Evolutionary conservation across 371 early-diverging fungal species (phyloP).

Genomic region (Zopfochytrium polystomum): DNA sequence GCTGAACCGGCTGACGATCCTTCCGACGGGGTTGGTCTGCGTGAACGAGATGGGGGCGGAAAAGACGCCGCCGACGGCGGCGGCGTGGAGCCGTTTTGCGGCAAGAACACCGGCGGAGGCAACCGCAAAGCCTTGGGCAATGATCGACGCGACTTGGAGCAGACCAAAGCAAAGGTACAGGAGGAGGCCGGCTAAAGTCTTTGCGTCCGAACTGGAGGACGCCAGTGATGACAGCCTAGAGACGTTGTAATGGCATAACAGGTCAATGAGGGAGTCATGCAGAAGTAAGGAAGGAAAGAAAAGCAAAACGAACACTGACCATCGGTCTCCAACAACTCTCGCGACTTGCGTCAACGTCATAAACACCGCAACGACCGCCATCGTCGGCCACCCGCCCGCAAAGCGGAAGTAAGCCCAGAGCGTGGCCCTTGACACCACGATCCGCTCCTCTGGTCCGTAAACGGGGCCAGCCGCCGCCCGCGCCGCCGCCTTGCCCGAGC

Average conservation of each 20-base stretch:
- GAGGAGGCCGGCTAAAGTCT: not conserved
- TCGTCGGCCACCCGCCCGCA: no score
- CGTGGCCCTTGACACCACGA: no score
- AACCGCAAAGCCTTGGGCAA: constrained; percentile 6
- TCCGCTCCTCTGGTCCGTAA: no score
- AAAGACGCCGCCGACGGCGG: constrained; percentile 7
- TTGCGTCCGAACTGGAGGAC: not conserved
- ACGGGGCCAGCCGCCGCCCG: no score
- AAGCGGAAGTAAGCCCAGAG: no score
- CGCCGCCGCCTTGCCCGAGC: no score
- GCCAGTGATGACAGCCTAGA: not conserved
- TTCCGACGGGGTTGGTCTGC: constrained; percentile 3
- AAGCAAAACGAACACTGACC: constrained; percentile 1
- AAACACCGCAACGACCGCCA: not conserved
- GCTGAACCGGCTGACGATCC: constrained; percentile 13
- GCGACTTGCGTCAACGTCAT: constrained; percentile 7
- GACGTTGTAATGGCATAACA: no score
- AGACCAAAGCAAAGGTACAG: constrained; percentile 3
- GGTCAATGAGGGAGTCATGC: no score
- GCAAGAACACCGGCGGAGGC: not conserved
- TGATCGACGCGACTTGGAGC: constrained; percentile 9
- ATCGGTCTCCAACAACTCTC: constrained; percentile 4
- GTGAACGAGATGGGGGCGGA: constrained; percentile 3
- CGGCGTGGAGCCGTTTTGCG: not conserved
- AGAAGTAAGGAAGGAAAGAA: not conserved